Conservation (phyloP, 768 basidiomycete genomes). For the Mycena crocata region DNA sequence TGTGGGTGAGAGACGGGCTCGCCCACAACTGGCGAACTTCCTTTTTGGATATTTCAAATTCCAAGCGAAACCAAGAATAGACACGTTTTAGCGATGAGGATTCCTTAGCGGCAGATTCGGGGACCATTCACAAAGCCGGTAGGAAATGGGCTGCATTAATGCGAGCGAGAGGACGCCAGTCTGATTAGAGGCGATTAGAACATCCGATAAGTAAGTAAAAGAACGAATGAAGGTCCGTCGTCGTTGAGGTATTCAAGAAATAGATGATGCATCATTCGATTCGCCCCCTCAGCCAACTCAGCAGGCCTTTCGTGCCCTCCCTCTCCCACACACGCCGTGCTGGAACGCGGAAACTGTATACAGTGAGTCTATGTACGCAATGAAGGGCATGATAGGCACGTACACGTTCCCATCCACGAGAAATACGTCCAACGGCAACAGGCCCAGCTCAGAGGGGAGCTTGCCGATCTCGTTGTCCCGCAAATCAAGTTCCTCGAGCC, state of each 20-base stretch:
- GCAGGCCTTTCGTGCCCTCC: constrained; percentile 84
- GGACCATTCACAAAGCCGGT: too few species aligned
- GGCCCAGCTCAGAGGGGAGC: constrained; percentile 75
- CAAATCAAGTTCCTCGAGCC: constrained; percentile 84
- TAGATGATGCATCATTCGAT: constrained; percentile 62
- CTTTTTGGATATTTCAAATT: neutral
- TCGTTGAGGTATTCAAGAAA: neutral
- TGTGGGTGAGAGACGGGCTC: neutral
- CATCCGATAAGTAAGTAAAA: neutral
- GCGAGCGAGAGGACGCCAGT: neutral
- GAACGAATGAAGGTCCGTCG: neutral
- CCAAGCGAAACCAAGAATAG: neutral
- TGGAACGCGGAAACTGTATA: constrained; percentile 80
- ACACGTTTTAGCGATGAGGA: neutral
- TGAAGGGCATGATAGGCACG: constrained; percentile 56
- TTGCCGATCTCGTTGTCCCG: constrained; percentile 84
- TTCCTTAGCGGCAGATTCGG: neutral
- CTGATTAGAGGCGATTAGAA: neutral
- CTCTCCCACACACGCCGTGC: constrained; percentile 87
- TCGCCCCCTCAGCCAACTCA: constrained; percentile 83
- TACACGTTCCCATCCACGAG: constrained; percentile 81
- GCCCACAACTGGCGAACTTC: neutral
- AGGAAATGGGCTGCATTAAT: too few species aligned
- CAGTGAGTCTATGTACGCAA: neutral
- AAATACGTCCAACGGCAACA: constrained; percentile 83